Evolutionary conservation across 2,329 filamentous ascomycete genomes (phyloP).

Genomic region (Talaromyces sp.): DNA sequence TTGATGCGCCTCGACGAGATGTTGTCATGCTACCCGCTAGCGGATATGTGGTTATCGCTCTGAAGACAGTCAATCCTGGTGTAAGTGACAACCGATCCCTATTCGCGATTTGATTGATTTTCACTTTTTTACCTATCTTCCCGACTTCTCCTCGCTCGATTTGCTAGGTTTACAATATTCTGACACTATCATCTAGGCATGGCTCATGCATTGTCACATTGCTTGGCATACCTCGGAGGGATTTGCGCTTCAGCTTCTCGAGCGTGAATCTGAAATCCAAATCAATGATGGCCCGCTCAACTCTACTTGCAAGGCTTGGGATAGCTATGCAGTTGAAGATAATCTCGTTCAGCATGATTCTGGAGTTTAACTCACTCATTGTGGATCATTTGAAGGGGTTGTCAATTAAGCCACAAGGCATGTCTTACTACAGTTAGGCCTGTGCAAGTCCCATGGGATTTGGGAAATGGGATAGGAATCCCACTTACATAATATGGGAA

Average conservation of each 20-base stretch:
- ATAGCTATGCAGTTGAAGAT: background rate
- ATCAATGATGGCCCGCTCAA: background rate
- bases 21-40: conserved; percentile 10
- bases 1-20: conserved; percentile 10
- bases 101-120: background rate
- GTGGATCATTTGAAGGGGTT: background rate
- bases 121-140: no score
- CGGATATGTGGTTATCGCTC: conserved; percentile 11
- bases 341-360: conserved; percentile 11
- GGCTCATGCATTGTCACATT: conserved; percentile 16
- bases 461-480: no score
- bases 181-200: background rate
- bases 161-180: no score
- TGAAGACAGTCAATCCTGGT: conserved; percentile 9
- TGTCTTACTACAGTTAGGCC: no score
- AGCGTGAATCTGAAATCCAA: conserved; percentile 1
- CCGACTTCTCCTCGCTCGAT: no score
- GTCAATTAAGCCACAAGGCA: no score
- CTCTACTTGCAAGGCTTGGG: conserved; percentile 4
- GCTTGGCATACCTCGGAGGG: conserved; percentile 13
- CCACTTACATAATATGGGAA: no score
- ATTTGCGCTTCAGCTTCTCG: conserved; percentile 7
- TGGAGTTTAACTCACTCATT: background rate
- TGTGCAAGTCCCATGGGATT: no score
- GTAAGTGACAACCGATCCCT: background rate